A percentile compares a stretch with the other conserved stretches of the same genome.
Evolutionary conservation across 1,284 basidiomycete species (phyloP).

Genomic region (Neolentinus lepideus): DNA sequence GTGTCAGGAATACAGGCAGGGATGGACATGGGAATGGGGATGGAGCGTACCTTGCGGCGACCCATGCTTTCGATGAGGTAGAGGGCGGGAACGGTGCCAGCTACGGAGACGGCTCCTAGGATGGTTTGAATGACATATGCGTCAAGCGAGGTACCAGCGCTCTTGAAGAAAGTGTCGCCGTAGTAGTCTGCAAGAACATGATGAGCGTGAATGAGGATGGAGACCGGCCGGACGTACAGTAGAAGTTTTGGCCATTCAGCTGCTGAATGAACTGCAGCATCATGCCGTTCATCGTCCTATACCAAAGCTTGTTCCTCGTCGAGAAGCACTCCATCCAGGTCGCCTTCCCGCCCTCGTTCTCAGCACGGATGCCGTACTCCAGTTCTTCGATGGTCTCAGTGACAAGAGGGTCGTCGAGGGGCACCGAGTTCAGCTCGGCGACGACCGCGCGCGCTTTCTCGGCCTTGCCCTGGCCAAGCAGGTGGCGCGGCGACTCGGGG

Average conservation of each 20-base stretch:
- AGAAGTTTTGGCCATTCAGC: slow-evolving; percentile 71
- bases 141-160: slow-evolving; percentile 57
- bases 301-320: slow-evolving; percentile 59
- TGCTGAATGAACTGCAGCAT: slow-evolving; percentile 82
- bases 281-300: slow-evolving; percentile 69
- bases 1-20: neutral
- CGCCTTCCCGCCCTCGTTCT: slow-evolving; percentile 74
- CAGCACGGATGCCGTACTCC: slow-evolving; percentile 55
- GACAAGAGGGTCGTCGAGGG: slow-evolving; percentile 55
- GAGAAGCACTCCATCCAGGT: slow-evolving; percentile 79
- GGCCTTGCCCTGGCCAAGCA: slow-evolving; percentile 44
- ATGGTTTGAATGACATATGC: slow-evolving; percentile 72
- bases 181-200: slow-evolving; percentile 50
- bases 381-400: slow-evolving; percentile 64
- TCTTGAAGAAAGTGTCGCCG: slow-evolving; percentile 79
- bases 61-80: slow-evolving; percentile 63
- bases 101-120: slow-evolving; percentile 62
- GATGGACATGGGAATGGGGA: too few species aligned
- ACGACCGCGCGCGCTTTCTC: slow-evolving; percentile 56
- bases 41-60: slow-evolving; percentile 40
- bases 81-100: slow-evolving; percentile 57
- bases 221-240: slow-evolving; percentile 37
- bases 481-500: slow-evolving; percentile 75
- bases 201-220: neutral
- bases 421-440: slow-evolving; percentile 57